Percentiles rank a stretch among this genome's conserved stretches.
Conservation (phyloP, 2,329 filamentous ascomycete species). For the Hypocreales sp. region DNA sequence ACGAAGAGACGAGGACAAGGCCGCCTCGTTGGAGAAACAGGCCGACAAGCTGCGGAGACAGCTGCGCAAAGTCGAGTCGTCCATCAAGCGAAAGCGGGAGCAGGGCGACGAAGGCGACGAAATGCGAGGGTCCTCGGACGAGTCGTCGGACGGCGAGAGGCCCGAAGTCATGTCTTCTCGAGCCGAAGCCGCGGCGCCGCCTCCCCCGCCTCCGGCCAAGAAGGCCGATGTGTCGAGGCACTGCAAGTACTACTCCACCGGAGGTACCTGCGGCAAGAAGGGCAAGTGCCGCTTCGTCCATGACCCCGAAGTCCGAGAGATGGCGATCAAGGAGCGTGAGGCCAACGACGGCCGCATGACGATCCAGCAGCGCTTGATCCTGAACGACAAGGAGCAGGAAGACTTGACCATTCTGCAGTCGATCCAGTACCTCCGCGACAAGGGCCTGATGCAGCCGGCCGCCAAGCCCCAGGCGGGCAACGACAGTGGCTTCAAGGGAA, state of each 20-base stretch:
- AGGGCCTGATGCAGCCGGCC: slow-evolving; percentile 29
- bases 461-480: slow-evolving; percentile 5
- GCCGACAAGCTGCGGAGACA: slow-evolving; percentile 48
- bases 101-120: slow-evolving; percentile 53
- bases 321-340: slow-evolving; percentile 47
- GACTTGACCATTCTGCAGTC: slow-evolving; percentile 50
- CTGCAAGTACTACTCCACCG: slow-evolving; percentile 57
- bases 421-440: slow-evolving; percentile 48
- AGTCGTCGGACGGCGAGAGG: slow-evolving; percentile 40
- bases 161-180: slow-evolving; percentile 43
- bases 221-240: slow-evolving; percentile 48
- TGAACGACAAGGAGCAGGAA: slow-evolving; percentile 55
- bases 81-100: slow-evolving; percentile 53
- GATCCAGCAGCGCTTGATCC: slow-evolving; percentile 46
- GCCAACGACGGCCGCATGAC: slow-evolving; percentile 51
- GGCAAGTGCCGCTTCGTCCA: slow-evolving; percentile 62
- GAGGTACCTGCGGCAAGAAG: slow-evolving; percentile 55
- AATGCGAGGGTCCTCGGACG: slow-evolving; percentile 37
- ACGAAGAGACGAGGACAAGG: slow-evolving; percentile 40
- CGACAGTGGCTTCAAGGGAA: neutral
- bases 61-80: slow-evolving; percentile 56
- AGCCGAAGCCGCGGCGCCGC: slow-evolving; percentile 12
- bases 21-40: slow-evolving; percentile 40
- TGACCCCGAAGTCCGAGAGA: slow-evolving; percentile 46
- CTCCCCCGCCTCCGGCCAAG: slow-evolving; percentile 30